Percentiles rank a stretch among this genome's conserved stretches.
Evolutionary conservation across 495 filamentous ascomycete genomes (phyloP).

Genomic region (Pyronema domesticum): DNA sequence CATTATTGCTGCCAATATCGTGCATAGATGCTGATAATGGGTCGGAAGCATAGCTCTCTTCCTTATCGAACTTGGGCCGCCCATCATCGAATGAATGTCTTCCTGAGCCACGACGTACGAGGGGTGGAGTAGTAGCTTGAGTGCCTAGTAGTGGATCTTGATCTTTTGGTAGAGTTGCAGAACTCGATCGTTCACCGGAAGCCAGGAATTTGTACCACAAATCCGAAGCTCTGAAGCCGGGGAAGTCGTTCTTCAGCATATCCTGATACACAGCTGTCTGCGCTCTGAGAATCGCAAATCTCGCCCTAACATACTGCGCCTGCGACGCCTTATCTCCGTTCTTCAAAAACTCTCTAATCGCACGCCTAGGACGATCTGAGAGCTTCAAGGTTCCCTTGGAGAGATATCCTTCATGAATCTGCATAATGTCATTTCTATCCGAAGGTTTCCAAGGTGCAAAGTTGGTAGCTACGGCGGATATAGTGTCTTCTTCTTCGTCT

Average conservation of each 20-base stretch:
- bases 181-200: constrained; percentile 45
- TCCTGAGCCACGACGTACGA: constrained; percentile 22
- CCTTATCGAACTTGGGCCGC: constrained; percentile 6
- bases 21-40: constrained; percentile 41
- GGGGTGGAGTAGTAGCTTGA: constrained; percentile 14
- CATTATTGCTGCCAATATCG: constrained; percentile 30
- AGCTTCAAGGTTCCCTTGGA: constrained; percentile 58
- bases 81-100: constrained; percentile 10
- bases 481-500: constrained; percentile 45
- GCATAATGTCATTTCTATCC: constrained; percentile 68
- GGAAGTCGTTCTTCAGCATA: constrained; percentile 61
- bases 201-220: constrained; percentile 90
- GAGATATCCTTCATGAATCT: constrained; percentile 81
- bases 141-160: not conserved
- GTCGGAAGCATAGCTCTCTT: constrained; percentile 47
- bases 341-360: constrained; percentile 59
- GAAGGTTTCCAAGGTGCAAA: constrained; percentile 59
- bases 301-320: constrained; percentile 65
- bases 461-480: constrained; percentile 35
- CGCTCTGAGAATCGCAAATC: constrained; percentile 60
- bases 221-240: constrained; percentile 77
- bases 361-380: constrained; percentile 43
- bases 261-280: constrained; percentile 70
- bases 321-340: constrained; percentile 56
- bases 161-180: not conserved